phyloP scores from a whole-genome alignment of 306 rosid genomes.

The Vigna reflexopilosa region DNA sequence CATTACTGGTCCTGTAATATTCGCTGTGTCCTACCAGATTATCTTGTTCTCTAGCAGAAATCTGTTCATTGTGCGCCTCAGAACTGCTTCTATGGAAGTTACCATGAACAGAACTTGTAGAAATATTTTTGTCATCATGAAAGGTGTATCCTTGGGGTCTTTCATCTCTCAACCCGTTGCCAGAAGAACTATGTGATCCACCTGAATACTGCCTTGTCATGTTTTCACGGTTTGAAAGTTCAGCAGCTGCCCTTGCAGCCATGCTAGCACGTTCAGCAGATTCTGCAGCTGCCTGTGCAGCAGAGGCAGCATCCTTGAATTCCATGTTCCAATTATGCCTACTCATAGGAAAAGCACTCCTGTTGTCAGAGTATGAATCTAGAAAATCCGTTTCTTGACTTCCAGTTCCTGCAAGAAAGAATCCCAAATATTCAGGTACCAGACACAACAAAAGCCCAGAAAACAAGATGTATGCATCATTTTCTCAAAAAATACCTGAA shows the following conservation, averaged over 20 bases:
- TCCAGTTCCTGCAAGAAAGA: slow-evolving; percentile 53
- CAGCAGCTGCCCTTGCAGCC: slow-evolving; percentile 99
- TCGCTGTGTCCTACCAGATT: slow-evolving; percentile 42
- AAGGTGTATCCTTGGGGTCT: slow-evolving; percentile 47
- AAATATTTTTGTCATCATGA: slow-evolving; percentile 47
- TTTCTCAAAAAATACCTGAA: slow-evolving; percentile 55
- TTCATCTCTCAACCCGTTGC: slow-evolving; percentile 48
- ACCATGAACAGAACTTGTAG: slow-evolving; percentile 46
- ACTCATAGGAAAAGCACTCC: slow-evolving; percentile 47
- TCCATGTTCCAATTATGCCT: slow-evolving; percentile 72
- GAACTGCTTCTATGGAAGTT: slow-evolving; percentile 46
- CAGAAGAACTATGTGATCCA: slow-evolving; percentile 52
- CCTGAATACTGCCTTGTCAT: slow-evolving; percentile 60
- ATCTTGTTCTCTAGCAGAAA: slow-evolving; percentile 47
- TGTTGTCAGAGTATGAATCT: slow-evolving; percentile 56
- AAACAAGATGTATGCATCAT: neutral
- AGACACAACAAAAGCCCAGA: slow-evolving; percentile 24
- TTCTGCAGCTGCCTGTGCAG: slow-evolving; percentile 98
- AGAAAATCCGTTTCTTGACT: slow-evolving; percentile 49
- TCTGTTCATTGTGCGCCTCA: slow-evolving; percentile 45
- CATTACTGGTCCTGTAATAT: slow-evolving; percentile 42
- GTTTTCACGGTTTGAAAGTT: slow-evolving; percentile 72
- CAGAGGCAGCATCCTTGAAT: slow-evolving; percentile 94
- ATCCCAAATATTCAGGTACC: slow-evolving; percentile 41
- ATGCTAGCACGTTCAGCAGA: slow-evolving; percentile 90